Conservation (phyloP, 1,284 basidiomycete species). For the Hypsizygus ulmarius region DNA sequence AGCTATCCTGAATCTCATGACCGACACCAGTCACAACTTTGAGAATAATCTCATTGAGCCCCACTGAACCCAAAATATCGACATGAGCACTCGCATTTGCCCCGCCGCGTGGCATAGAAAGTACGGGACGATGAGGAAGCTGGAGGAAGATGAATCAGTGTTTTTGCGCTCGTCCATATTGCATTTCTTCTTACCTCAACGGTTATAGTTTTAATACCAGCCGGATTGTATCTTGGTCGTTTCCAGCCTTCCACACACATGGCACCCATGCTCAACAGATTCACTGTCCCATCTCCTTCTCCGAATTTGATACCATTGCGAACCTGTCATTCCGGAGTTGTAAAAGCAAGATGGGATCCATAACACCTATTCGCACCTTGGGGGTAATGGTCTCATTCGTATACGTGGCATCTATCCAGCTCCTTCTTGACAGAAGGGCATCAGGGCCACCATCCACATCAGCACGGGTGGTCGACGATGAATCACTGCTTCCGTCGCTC, state of each 20-base stretch:
- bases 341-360: background rate
- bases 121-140: conserved; percentile 84
- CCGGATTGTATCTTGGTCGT: conserved; percentile 88
- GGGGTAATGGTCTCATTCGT: conserved; percentile 63
- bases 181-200: conserved; percentile 61
- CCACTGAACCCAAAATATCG: conserved; percentile 88
- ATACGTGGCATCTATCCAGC: conserved; percentile 84
- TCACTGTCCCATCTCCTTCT: conserved; percentile 96
- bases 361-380: conserved; percentile 41
- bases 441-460: conserved; percentile 50
- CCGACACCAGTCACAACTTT: conserved; percentile 81
- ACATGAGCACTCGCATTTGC: conserved; percentile 91
- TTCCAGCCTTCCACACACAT: conserved; percentile 99
- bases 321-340: conserved; percentile 37
- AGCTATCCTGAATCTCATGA: conserved; percentile 68
- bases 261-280: conserved; percentile 83
- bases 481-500: conserved; percentile 29
- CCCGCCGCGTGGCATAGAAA: conserved; percentile 81
- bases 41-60: conserved; percentile 88
- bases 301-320: conserved; percentile 85
- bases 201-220: conserved; percentile 82
- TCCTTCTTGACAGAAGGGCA: conserved; percentile 57
- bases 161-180: conserved; percentile 4
- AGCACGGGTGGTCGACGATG: conserved; percentile 40
- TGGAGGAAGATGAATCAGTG: conserved; percentile 26